Conservation (phyloP, 148 eudicot species). For the Polygonum aviculare region DNA sequence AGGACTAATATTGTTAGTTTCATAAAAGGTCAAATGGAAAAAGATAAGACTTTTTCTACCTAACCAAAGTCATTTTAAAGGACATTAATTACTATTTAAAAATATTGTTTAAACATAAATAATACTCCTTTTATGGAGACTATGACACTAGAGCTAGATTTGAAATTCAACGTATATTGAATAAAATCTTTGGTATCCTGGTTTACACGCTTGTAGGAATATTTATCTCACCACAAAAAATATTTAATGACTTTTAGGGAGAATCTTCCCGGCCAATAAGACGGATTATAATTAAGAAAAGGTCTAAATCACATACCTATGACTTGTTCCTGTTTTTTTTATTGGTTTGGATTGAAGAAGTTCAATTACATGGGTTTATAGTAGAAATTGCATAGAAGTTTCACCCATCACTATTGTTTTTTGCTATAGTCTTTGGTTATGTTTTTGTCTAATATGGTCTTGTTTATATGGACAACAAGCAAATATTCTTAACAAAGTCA, state of each 20-base stretch:
- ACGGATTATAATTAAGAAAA: background rate
- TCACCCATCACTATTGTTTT: too few species aligned
- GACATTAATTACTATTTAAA: too few species aligned
- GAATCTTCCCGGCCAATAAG: background rate
- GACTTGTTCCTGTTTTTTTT: background rate
- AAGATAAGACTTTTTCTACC: background rate
- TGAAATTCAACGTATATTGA: background rate
- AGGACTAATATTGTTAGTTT: background rate
- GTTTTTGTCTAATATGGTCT: too few species aligned
- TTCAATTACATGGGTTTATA: too few species aligned
- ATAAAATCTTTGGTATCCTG: background rate
- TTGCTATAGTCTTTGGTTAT: too few species aligned
- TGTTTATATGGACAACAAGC: too few species aligned
- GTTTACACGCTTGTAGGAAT: background rate
- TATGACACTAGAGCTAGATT: too few species aligned
- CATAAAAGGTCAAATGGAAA: background rate
- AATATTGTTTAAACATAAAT: too few species aligned
- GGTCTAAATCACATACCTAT: background rate
- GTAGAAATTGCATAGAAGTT: too few species aligned
- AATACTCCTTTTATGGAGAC: too few species aligned
- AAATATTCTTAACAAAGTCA: too few species aligned
- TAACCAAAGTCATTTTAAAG: background rate
- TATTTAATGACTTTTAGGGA: background rate
- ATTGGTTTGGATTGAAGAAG: background rate
- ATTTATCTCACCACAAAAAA: background rate